Evolutionary conservation across 352 stramenopile genomes (phyloP).

Genomic region (Globisporangium paddicum): DNA sequence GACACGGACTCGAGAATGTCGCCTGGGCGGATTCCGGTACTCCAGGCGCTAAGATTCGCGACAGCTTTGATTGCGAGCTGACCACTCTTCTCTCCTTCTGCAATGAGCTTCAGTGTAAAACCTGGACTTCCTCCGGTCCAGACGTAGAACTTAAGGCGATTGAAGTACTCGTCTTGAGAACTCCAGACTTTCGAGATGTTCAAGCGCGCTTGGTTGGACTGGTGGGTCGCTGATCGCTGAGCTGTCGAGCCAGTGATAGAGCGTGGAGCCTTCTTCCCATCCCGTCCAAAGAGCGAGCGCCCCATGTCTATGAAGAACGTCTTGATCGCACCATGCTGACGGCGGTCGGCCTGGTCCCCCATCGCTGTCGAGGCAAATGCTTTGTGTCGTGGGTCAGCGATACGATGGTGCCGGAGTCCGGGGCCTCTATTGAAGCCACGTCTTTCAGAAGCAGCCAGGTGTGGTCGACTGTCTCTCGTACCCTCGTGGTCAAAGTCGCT

Average conservation of each 20-base stretch:
- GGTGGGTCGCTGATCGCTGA: background rate
- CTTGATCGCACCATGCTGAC: background rate
- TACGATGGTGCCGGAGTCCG: background rate
- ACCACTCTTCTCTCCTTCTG: constrained; percentile 7
- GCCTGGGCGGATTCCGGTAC: constrained; percentile 40
- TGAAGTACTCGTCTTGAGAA: constrained; percentile 27
- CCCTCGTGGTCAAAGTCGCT: background rate
- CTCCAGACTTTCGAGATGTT: constrained; percentile 13
- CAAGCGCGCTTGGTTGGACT: background rate
- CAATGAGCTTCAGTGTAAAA: constrained; percentile 20
- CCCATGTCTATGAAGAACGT: constrained; percentile 14
- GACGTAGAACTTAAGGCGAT: constrained; percentile 43
- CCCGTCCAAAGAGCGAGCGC: constrained; percentile 9
- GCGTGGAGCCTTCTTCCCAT: background rate
- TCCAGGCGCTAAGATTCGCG: constrained; percentile 31
- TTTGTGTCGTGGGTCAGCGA: background rate
- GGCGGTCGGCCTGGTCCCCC: background rate
- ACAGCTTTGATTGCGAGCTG: constrained; percentile 25
- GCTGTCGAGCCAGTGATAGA: background rate
- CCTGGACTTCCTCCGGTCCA: constrained; percentile 26
- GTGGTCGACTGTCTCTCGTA: constrained; percentile 1
- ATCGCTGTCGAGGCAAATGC: background rate
- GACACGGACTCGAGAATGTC: constrained; percentile 53
- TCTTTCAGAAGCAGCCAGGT: background rate
- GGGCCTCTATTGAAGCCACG: background rate